Conservation (phyloP, 306 rosid species). For the Acacia crassicarpa region DNA sequence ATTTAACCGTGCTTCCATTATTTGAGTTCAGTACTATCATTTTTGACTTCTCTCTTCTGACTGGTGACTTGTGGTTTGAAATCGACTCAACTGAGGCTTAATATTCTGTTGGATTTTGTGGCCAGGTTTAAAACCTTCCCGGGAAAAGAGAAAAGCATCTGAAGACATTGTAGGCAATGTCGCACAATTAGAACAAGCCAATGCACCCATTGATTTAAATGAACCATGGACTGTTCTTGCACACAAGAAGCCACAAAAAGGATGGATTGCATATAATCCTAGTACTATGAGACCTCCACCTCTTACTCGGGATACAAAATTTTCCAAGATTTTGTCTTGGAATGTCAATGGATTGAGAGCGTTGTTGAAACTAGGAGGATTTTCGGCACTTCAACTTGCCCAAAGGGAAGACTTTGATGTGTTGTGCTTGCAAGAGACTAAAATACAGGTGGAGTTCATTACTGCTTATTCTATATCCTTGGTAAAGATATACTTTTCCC, state of each 20-base stretch:
- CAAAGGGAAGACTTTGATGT: constrained; percentile 88
- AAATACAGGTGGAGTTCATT: constrained; percentile 71
- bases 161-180: constrained; percentile 33
- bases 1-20: neutral
- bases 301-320: constrained; percentile 60
- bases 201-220: constrained; percentile 34
- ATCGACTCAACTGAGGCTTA: constrained; percentile 19
- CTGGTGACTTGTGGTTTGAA: constrained; percentile 23
- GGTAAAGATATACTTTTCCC: neutral
- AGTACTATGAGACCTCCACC: constrained; percentile 73
- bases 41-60: neutral
- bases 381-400: constrained; percentile 76
- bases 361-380: constrained; percentile 72
- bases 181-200: constrained; percentile 35
- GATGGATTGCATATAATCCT: constrained; percentile 92
- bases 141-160: constrained; percentile 46
- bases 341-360: constrained; percentile 96
- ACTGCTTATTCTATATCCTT: constrained; percentile 21
- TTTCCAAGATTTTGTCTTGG: constrained; percentile 84
- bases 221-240: constrained; percentile 94
- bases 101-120: constrained; percentile 27
- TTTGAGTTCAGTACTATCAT: neutral
- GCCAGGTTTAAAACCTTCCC: constrained; percentile 50
- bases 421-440: constrained; percentile 94
- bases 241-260: constrained; percentile 94